Evolutionary conservation across 225 moss, liverwort and hornwort species (phyloP).

Genomic region (Thuidium tamariscinum): DNA sequence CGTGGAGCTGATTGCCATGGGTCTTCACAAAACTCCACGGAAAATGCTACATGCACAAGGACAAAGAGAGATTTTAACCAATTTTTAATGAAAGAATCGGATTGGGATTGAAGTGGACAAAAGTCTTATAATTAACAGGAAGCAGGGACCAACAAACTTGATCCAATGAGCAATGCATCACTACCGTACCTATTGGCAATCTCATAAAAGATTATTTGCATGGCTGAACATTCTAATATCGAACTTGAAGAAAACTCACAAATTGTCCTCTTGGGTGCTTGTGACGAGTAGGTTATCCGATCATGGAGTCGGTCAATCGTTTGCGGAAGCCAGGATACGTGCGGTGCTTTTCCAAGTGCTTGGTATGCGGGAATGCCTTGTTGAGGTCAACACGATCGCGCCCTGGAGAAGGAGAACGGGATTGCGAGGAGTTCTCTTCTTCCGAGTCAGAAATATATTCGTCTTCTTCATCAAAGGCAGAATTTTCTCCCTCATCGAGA

Average conservation of each 20-base stretch:
- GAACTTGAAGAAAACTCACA: neutral
- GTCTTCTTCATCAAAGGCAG: no score
- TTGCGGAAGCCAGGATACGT: neutral
- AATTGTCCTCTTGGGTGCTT: neutral
- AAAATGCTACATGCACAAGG: neutral
- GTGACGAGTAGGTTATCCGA: rapidly evolving
- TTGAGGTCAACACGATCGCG: no score
- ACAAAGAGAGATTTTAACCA: no score
- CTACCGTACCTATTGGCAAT: neutral
- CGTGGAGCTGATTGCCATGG: neutral
- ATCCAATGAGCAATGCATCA: neutral
- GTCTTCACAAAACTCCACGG: neutral
- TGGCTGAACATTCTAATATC: neutral
- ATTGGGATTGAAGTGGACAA: neutral
- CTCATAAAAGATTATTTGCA: neutral
- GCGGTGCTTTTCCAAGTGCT: neutral
- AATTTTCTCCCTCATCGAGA: neutral
- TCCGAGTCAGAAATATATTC: neutral
- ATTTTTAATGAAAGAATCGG: no score
- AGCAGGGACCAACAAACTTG: neutral
- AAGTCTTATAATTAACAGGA: no score
- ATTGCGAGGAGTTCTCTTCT: neutral
- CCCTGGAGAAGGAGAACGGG: neutral
- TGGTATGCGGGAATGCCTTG: neutral
- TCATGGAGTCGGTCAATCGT: neutral